Percentiles rank a stretch among this genome's conserved stretches.
Evolutionary conservation across 345 rosid species (phyloP).

Genomic region (Hibiscus tridactylites): DNA sequence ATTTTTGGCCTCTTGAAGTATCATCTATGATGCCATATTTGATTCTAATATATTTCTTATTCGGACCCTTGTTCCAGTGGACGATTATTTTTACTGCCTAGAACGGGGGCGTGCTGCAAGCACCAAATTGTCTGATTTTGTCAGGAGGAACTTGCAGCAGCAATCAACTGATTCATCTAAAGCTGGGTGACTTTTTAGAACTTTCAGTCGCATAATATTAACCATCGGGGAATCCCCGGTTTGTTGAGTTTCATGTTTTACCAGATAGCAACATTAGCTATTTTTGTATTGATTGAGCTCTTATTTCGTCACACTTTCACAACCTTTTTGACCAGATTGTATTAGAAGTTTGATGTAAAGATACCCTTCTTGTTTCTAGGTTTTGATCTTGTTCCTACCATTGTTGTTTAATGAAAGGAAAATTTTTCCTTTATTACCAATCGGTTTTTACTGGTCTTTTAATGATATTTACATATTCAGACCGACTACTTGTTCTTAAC

Average conservation of each 20-base stretch:
- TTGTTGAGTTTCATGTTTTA: background rate
- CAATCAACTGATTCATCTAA: constrained; percentile 37
- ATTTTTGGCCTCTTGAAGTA: background rate
- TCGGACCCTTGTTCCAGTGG: constrained; percentile 38
- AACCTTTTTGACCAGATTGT: background rate
- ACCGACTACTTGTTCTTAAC: too few species aligned
- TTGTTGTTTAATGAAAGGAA: background rate
- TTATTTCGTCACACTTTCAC: background rate
- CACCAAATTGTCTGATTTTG: constrained; percentile 60
- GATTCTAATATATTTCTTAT: background rate
- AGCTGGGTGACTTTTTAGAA: constrained; percentile 11
- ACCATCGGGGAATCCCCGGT: background rate
- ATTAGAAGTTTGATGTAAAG: background rate
- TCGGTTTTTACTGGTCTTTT: too few species aligned
- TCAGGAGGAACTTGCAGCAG: constrained; percentile 66
- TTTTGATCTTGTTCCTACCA: background rate
- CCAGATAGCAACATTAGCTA: background rate
- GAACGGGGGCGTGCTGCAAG: constrained; percentile 70
- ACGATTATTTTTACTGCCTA: constrained; percentile 56
- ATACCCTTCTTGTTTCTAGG: background rate
- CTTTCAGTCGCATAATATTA: background rate
- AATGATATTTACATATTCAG: too few species aligned
- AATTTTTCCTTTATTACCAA: too few species aligned
- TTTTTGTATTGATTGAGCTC: background rate
- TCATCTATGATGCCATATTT: background rate